Conservation (phyloP, 306 rosid species). For the Dryas octopetala region DNA sequence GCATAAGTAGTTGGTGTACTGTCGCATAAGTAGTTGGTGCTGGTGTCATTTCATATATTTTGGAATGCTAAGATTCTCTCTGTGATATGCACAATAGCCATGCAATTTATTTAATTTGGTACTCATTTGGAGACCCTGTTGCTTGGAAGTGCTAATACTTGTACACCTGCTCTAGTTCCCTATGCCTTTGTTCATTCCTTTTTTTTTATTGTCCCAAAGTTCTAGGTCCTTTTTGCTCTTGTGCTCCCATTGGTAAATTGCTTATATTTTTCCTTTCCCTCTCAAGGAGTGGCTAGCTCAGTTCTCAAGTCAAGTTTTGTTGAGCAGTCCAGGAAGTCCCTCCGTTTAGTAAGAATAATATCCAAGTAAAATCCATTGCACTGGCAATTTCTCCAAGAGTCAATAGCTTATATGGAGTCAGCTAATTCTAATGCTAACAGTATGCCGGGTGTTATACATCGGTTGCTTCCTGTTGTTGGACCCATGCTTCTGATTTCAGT, state of each 20-base stretch:
- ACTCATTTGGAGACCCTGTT: constrained; percentile 30
- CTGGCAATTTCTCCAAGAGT: constrained; percentile 29
- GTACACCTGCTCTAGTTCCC: neutral
- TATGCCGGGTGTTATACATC: constrained; percentile 36
- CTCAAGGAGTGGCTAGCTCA: constrained; percentile 1
- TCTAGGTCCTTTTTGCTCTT: constrained; percentile 5
- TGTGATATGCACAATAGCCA: constrained; percentile 14
- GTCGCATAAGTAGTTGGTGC: constrained; percentile 20
- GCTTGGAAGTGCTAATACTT: constrained; percentile 26
- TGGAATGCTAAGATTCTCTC: constrained; percentile 16
- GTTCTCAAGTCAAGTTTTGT: constrained; percentile 9
- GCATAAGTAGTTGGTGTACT: constrained; percentile 11
- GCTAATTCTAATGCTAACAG: constrained; percentile 32
- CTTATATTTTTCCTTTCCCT: constrained; percentile 6
- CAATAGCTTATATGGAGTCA: constrained; percentile 54
- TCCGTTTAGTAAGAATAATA: neutral
- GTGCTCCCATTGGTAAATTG: neutral
- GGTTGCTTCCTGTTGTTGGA: constrained; percentile 56
- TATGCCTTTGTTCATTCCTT: neutral
- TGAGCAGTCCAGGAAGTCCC: constrained; percentile 4
- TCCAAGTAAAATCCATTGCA: constrained; percentile 7
- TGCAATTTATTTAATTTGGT: constrained; percentile 22
- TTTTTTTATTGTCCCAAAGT: neutral
- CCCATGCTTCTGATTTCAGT: constrained; percentile 74
- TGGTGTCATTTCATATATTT: constrained; percentile 11